Percentiles rank a stretch among this genome's conserved stretches.
phyloP scores from a whole-genome alignment of 2,329 filamentous ascomycete genomes.

The Aspergillus tanneri region DNA sequence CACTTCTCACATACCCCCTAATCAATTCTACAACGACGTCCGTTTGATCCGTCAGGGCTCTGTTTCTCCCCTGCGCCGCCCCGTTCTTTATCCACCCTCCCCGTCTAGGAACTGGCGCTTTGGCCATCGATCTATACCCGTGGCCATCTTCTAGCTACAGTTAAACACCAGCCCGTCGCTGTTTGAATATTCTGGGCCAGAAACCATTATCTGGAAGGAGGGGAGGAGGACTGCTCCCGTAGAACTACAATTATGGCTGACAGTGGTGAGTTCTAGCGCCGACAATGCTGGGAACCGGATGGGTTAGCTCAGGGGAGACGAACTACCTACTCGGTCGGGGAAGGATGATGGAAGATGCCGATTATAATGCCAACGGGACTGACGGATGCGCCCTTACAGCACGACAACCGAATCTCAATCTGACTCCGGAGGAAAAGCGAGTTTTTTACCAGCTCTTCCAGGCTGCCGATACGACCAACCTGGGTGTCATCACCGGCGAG shows the following conservation, averaged over 20 bases:
- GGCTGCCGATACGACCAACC: constrained; percentile 84
- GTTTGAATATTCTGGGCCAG: constrained; percentile 18
- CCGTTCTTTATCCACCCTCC: constrained; percentile 2
- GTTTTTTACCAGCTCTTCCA: constrained; percentile 90
- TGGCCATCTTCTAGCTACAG: constrained; percentile 19
- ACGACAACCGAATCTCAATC: constrained; percentile 69
- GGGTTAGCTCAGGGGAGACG: constrained; percentile 26
- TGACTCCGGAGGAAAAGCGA: constrained; percentile 88
- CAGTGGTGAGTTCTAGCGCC: constrained; percentile 26
- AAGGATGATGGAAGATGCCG: no score
- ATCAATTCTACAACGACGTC: neutral
- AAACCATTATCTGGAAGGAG: constrained; percentile 20
- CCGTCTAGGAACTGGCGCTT: constrained; percentile 21
- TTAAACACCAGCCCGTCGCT: neutral
- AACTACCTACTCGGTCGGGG: constrained; percentile 21
- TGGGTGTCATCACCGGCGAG: constrained; percentile 93
- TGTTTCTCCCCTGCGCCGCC: neutral
- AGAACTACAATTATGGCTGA: constrained; percentile 35
- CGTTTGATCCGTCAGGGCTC: neutral
- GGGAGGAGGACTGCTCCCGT: constrained; percentile 29
- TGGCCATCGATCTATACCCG: constrained; percentile 30
- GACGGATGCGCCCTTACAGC: constrained; percentile 27
- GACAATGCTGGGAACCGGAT: constrained; percentile 2
- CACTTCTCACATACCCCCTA: constrained; percentile 1
- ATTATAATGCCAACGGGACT: constrained; percentile 22